Evolutionary conservation across 129 eudicot species (phyloP).

Genomic region (Escallonia herrerae): DNA sequence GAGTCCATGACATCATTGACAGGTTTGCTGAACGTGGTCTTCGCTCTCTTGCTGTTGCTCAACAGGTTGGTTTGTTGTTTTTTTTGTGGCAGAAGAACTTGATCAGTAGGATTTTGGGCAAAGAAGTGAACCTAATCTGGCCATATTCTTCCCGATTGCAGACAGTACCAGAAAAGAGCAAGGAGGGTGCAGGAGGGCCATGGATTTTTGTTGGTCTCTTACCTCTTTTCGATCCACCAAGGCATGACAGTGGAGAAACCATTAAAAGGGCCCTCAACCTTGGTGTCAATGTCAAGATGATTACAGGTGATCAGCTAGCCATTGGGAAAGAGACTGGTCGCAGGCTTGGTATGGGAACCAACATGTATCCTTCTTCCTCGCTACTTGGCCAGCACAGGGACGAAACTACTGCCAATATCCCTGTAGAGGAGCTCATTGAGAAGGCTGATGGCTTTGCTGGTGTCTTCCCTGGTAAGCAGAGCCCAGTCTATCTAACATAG

Average conservation of each 20-base stretch:
- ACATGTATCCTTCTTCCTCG: slow-evolving; percentile 90
- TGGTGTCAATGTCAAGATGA: slow-evolving; percentile 93
- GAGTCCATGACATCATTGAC: slow-evolving; percentile 61
- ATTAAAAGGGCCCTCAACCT: slow-evolving; percentile 71
- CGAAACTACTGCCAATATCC: slow-evolving; percentile 43
- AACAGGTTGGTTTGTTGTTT: slow-evolving; percentile 34
- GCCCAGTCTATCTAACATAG: background rate
- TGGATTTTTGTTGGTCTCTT: slow-evolving; percentile 70
- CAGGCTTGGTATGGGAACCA: slow-evolving; percentile 83
- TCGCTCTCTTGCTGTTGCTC: slow-evolving; percentile 70
- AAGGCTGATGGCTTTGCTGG: slow-evolving; percentile 93
- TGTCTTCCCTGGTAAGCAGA: slow-evolving; percentile 52
- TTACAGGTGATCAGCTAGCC: slow-evolving; percentile 87
- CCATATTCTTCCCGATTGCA: slow-evolving; percentile 17
- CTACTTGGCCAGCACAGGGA: slow-evolving; percentile 82
- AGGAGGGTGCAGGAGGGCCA: slow-evolving; percentile 66
- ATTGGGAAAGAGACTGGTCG: slow-evolving; percentile 88
- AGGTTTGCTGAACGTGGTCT: slow-evolving; percentile 87
- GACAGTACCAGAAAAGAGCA: slow-evolving; percentile 72
- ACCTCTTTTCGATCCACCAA: slow-evolving; percentile 85
- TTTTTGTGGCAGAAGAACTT: background rate
- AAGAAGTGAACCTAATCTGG: background rate
- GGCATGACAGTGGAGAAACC: slow-evolving; percentile 92
- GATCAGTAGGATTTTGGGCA: slow-evolving; percentile 1
- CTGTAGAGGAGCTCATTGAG: slow-evolving; percentile 80